Conservation (phyloP, 192 early-diverging fungal genomes). For the Coemansia nantahalensis region DNA sequence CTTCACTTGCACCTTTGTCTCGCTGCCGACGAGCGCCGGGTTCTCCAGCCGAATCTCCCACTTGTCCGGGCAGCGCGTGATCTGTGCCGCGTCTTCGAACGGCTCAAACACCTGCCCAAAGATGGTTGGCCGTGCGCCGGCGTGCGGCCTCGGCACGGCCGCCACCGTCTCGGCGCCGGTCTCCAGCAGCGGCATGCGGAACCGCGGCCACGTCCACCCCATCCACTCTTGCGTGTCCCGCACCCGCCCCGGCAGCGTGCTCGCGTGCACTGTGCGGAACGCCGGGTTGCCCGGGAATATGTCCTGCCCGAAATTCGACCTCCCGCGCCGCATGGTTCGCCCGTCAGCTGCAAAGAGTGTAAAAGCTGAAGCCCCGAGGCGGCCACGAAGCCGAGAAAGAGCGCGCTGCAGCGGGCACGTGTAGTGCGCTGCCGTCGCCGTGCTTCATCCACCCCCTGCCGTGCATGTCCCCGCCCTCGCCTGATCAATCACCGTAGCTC, state of each 20-base stretch:
- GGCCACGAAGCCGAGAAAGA: no score
- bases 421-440: no score
- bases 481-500: no score
- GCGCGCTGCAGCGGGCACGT: no score
- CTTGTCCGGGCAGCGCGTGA: conserved; percentile 11
- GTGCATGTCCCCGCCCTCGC: no score
- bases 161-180: not conserved
- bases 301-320: conserved; percentile 46
- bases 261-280: conserved; percentile 33
- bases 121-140: conserved; percentile 5
- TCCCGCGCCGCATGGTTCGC: conserved; percentile 12
- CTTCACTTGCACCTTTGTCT: conserved; percentile 26
- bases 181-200: not conserved
- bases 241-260: conserved; percentile 26
- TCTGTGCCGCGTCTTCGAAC: conserved; percentile 5
- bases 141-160: not conserved
- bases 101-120: conserved; percentile 22
- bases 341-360: no score
- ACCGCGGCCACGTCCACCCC: conserved; percentile 21
- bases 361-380: no score
- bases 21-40: conserved; percentile 15
- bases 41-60: conserved; percentile 20
- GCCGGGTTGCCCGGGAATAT: conserved; percentile 23
- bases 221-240: conserved; percentile 10
- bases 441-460: no score